Conservation (phyloP, 805 yeast genomes). For the Candida khao-thaluensis region DNA sequence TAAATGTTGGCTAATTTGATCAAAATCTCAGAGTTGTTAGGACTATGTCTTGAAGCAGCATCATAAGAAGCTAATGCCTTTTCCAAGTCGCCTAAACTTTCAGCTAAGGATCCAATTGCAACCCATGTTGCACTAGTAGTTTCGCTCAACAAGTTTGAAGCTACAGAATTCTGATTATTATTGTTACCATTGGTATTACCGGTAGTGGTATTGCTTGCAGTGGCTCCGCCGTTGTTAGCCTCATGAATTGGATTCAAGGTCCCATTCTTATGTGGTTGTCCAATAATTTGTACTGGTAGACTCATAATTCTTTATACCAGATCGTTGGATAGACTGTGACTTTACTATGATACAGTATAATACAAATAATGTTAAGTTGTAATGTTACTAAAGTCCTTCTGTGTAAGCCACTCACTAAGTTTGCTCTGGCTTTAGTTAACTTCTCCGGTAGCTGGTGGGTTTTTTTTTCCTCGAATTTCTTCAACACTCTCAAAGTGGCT, state of each 20-base stretch:
- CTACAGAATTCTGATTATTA: constrained; percentile 6
- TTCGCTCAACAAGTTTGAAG: constrained; percentile 28
- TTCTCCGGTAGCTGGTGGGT: constrained; percentile 5
- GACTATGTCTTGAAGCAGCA: constrained; percentile 80
- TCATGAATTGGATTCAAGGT: constrained; percentile 8
- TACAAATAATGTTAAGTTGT: constrained; percentile 1
- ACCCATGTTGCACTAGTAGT: constrained; percentile 85
- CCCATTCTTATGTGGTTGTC: constrained; percentile 13
- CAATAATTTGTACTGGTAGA: constrained; percentile 22
- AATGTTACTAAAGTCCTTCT: too few relatives aligned
- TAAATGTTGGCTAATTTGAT: constrained; percentile 86
- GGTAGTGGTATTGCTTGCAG: neutral
- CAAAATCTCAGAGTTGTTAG: constrained; percentile 80
- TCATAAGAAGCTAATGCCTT: constrained; percentile 88
- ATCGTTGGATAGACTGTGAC: neutral
- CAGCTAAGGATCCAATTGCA: constrained; percentile 87
- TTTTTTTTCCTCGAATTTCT: constrained; percentile 8
- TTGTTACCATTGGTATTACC: neutral
- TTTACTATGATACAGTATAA: constrained; percentile 4
- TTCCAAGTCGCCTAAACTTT: constrained; percentile 82
- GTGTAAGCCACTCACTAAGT: too few relatives aligned
- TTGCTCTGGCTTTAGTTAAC: too few relatives aligned
- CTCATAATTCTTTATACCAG: too few relatives aligned
- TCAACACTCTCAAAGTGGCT: constrained; percentile 7
- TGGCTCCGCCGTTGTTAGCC: neutral